phyloP scores from a whole-genome alignment of 345 rosid genomes.

The Corymbia maculata region DNA sequence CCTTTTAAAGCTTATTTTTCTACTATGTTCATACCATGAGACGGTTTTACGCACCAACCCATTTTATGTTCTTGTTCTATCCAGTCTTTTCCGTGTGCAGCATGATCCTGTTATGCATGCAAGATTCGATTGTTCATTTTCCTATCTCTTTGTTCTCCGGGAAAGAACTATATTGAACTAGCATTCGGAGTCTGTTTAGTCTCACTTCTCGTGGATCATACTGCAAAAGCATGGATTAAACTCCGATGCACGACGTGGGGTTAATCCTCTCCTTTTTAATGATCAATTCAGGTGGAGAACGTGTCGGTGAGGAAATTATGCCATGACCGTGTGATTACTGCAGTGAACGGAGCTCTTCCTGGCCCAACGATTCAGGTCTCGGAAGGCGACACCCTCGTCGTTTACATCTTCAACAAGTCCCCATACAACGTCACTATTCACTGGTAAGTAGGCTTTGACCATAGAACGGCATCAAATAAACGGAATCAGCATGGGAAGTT shows the following conservation, averaged over 20 bases:
- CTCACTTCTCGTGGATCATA: neutral
- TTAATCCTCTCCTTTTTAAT: neutral
- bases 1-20: neutral
- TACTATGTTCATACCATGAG: neutral
- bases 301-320: conserved; percentile 46
- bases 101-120: neutral
- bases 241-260: neutral
- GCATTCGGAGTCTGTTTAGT: neutral
- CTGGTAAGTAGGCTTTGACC: conserved; percentile 33
- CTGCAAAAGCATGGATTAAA: neutral
- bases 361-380: conserved; percentile 54
- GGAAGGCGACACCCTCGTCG: conserved; percentile 72
- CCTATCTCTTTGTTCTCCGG: neutral
- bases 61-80: neutral
- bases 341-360: conserved; percentile 68
- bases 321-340: conserved; percentile 44
- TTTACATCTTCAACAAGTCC: conserved; percentile 67
- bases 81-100: neutral
- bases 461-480: neutral
- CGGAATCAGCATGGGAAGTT: neutral
- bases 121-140: neutral
- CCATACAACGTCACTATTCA: conserved; percentile 84
- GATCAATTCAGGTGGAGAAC: conserved; percentile 54
- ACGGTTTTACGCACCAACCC: neutral
- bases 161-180: neutral